Conservation (phyloP, 108 stramenopile species). For the Cylindrotheca closterium region DNA sequence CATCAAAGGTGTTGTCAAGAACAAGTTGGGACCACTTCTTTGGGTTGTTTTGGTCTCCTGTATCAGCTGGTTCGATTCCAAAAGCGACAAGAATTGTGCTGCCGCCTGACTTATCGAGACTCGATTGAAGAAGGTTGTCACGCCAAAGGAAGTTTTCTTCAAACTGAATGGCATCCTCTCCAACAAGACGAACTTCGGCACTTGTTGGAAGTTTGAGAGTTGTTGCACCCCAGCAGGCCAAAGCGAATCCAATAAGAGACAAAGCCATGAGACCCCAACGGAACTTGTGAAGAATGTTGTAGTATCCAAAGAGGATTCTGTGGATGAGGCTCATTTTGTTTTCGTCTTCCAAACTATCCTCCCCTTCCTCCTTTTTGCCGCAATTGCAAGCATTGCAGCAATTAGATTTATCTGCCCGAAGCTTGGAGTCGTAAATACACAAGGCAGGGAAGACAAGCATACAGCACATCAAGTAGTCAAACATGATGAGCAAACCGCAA, state of each 20-base stretch:
- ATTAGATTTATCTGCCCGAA: constrained; percentile 2
- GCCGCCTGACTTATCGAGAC: constrained; percentile 28
- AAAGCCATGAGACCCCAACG: constrained; percentile 35
- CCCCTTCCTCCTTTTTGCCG: constrained; percentile 10
- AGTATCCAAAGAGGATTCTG: constrained; percentile 28
- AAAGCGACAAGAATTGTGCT: constrained; percentile 28
- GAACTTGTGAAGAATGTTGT: constrained; percentile 35
- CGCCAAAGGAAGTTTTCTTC: constrained; percentile 45
- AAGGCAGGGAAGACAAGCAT: constrained; percentile 55
- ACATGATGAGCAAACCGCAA: constrained; percentile 56
- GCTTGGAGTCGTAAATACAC: constrained; percentile 45
- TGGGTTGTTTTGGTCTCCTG: constrained; percentile 47
- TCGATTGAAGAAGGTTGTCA: constrained; percentile 22
- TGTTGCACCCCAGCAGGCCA: constrained; percentile 26
- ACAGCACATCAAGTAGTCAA: constrained; percentile 52
- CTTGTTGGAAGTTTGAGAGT: constrained; percentile 37
- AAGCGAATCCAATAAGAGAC: constrained; percentile 17
- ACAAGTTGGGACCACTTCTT: constrained; percentile 38
- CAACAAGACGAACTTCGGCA: constrained; percentile 37
- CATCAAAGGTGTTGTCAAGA: constrained; percentile 44
- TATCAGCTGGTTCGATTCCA: constrained; percentile 43
- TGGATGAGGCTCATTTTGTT: constrained; percentile 33
- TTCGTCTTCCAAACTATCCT: constrained; percentile 15
- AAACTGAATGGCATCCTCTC: constrained; percentile 24
- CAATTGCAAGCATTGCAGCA: constrained; percentile 15